Evolutionary conservation across 192 early-diverging fungal species (phyloP).

Genomic region (Coemansia sp.): DNA sequence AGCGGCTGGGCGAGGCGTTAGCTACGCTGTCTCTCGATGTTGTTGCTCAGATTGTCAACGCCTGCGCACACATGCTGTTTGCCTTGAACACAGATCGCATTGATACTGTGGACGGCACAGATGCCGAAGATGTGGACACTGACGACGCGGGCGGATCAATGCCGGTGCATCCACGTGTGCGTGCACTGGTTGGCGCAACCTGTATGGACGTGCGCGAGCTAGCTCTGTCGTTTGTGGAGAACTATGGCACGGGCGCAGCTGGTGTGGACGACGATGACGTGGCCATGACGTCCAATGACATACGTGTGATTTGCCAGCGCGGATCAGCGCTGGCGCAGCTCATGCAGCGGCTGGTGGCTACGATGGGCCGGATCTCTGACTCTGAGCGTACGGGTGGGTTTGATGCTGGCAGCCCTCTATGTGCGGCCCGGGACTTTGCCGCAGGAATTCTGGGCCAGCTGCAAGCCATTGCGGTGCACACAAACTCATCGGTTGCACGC

Average conservation of each 20-base stretch:
- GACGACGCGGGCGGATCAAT: not conserved
- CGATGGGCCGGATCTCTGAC: constrained; percentile 12
- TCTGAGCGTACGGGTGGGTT: constrained; percentile 1
- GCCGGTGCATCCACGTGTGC: constrained; percentile 16
- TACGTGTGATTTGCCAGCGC: constrained; percentile 1
- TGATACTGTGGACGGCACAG: not conserved
- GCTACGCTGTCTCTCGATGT: constrained; percentile 24
- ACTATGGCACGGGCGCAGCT: not conserved
- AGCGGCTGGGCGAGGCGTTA: constrained; percentile 27
- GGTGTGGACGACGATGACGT: not conserved
- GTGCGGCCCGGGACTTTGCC: constrained; percentile 22
- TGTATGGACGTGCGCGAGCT: constrained; percentile 8
- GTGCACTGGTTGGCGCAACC: constrained; percentile 10
- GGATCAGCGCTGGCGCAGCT: constrained; percentile 23
- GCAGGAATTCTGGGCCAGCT: constrained; percentile 37
- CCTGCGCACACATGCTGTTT: constrained; percentile 19
- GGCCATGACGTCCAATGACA: not conserved
- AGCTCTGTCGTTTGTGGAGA: not conserved
- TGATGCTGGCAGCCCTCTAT: constrained; percentile 5
- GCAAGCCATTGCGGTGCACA: constrained; percentile 25
- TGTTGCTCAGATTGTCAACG: constrained; percentile 21
- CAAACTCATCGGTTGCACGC: constrained; percentile 15
- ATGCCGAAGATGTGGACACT: not conserved
- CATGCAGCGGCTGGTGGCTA: constrained; percentile 17
- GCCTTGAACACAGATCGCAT: constrained; percentile 3